These are phyloP conservation scores for Arctostaphylos glauca DNA, from an alignment of 148 eudicot species.

Conservation along the genomic window DNA sequence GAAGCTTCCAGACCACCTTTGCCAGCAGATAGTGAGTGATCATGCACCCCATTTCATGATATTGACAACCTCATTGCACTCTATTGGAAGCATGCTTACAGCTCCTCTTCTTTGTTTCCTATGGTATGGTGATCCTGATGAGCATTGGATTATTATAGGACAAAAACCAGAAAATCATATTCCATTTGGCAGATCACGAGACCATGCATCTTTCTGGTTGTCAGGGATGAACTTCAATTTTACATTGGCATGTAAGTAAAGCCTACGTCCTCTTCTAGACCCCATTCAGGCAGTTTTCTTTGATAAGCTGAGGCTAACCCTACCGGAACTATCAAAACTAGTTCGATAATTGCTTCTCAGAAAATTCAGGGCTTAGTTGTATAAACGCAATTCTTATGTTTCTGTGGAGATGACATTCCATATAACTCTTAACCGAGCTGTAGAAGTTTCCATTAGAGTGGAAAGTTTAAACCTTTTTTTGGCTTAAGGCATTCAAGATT, in stretches of 20 bases:
- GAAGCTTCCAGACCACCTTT: too few species aligned
- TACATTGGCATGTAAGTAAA: neutral
- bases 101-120: neutral
- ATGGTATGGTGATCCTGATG: neutral
- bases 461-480: neutral
- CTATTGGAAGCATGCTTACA: neutral
- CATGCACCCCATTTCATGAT: neutral
- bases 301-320: neutral
- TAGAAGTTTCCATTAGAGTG: neutral
- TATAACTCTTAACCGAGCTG: neutral
- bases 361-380: neutral
- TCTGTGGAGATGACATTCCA: neutral
- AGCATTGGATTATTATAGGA: neutral
- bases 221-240: neutral
- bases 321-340: neutral
- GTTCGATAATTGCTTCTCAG: neutral
- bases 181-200: neutral
- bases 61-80: neutral
- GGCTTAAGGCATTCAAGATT: neutral
- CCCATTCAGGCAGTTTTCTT: too few species aligned
- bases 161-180: neutral
- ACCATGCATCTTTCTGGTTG: neutral
- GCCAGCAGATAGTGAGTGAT: too few species aligned
- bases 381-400: neutral
- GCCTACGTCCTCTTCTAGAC: neutral